Conservation (phyloP, 2,329 filamentous ascomycete species). For the Ophiostoma quercus region DNA sequence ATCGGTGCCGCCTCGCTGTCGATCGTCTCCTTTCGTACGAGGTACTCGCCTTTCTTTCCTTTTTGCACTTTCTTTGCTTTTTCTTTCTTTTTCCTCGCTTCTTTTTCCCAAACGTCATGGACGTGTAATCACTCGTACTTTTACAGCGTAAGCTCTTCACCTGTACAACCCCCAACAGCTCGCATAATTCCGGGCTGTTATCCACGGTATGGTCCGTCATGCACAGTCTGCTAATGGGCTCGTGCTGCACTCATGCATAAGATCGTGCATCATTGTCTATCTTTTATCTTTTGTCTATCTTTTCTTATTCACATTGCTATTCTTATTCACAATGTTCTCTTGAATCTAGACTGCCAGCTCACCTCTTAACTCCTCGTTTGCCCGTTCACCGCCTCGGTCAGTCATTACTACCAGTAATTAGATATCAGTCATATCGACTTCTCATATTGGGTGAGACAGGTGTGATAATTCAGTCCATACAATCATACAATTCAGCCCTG, state of each 20-base stretch:
- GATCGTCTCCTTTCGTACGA: not conserved
- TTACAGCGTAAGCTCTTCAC: too few species aligned
- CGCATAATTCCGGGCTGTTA: slow-evolving; percentile 5
- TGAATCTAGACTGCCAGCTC: not conserved
- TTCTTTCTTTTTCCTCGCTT: not conserved
- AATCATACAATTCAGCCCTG: too few species aligned
- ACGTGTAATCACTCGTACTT: not conserved
- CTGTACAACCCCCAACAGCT: not conserved
- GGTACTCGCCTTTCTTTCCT: not conserved
- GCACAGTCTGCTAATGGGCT: slow-evolving; percentile 15
- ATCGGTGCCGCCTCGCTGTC: not conserved
- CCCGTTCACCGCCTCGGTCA: not conserved
- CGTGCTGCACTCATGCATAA: slow-evolving; percentile 16
- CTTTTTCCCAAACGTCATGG: not conserved
- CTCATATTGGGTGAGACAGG: not conserved
- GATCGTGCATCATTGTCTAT: not conserved
- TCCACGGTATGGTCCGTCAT: slow-evolving; percentile 16
- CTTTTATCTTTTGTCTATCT: too few species aligned
- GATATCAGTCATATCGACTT: slow-evolving; percentile 2
- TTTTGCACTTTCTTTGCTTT: not conserved
- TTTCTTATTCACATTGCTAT: too few species aligned
- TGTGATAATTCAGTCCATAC: too few species aligned
- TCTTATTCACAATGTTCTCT: too few species aligned
- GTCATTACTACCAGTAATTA: slow-evolving; percentile 4
- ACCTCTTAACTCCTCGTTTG: not conserved